These are phyloP conservation scores for Lactarius deliciosus DNA, from an alignment of 768 basidiomycete species.

Conservation along the genomic window DNA sequence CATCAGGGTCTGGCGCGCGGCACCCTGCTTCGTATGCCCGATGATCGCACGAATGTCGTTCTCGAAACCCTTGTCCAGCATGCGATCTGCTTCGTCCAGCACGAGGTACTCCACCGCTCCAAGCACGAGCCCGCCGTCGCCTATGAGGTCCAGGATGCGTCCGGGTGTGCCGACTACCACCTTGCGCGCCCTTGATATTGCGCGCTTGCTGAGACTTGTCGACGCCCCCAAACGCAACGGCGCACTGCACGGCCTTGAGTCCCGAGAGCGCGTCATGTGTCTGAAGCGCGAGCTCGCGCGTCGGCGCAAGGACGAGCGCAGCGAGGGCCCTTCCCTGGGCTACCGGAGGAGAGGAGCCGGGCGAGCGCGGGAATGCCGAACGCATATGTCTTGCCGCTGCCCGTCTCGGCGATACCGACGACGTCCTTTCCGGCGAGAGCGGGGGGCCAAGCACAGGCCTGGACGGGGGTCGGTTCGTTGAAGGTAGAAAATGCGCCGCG, in stretches of 20 bases:
- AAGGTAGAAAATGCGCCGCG: constrained; percentile 65
- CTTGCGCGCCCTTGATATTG: constrained; percentile 61
- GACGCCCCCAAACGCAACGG: constrained; percentile 95
- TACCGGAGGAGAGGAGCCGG: constrained; percentile 49
- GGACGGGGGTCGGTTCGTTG: constrained; percentile 90
- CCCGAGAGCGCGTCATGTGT: constrained; percentile 80
- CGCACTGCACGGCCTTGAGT: constrained; percentile 75
- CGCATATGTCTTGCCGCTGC: constrained; percentile 94
- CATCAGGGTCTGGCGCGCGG: constrained; percentile 90
- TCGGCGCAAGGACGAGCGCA: constrained; percentile 89
- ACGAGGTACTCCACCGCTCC: constrained; percentile 90
- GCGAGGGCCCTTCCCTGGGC: constrained; percentile 35
- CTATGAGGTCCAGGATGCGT: constrained; percentile 85
- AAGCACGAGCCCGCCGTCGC: constrained; percentile 82
- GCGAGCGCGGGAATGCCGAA: constrained; percentile 91
- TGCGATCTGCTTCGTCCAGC: constrained; percentile 95
- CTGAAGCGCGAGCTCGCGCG: constrained; percentile 94
- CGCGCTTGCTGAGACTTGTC: constrained; percentile 81
- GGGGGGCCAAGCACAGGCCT: constrained; percentile 93
- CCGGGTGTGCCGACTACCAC: constrained; percentile 97
- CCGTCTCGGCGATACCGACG: constrained; percentile 96
- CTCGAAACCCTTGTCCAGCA: constrained; percentile 98
- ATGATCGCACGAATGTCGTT: constrained; percentile 95
- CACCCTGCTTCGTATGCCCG: constrained; percentile 60
- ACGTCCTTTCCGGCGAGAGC: constrained; percentile 81